Conservation (phyloP, 495 filamentous ascomycete species). For the Penicillium mononematosum region DNA sequence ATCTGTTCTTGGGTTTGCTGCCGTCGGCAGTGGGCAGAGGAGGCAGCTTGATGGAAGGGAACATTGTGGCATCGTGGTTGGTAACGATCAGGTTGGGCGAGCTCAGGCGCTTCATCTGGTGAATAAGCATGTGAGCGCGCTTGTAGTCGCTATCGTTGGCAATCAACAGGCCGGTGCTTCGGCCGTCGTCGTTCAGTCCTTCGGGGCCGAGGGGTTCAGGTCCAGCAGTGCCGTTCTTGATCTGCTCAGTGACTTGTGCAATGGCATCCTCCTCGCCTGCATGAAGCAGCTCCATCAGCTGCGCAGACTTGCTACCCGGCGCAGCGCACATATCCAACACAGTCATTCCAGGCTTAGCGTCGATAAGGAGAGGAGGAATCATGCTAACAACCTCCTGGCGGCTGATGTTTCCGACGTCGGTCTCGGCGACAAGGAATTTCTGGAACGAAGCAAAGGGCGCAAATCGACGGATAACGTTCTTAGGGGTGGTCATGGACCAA, state of each 20-base stretch:
- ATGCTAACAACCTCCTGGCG: constrained; percentile 97
- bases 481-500: constrained; percentile 95
- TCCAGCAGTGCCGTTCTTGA: constrained; percentile 48
- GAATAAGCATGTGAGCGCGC: constrained; percentile 91
- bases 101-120: constrained; percentile 94
- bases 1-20: constrained; percentile 57
- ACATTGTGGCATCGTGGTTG: constrained; percentile 97
- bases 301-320: constrained; percentile 92
- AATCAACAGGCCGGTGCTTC: constrained; percentile 86
- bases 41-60: constrained; percentile 81
- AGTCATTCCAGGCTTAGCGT: constrained; percentile 83
- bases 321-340: constrained; percentile 96
- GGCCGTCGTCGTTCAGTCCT: constrained; percentile 72
- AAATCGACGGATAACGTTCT: constrained; percentile 87
- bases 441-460: constrained; percentile 92
- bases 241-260: constrained; percentile 54
- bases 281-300: constrained; percentile 92
- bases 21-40: constrained; percentile 45
- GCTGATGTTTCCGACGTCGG: constrained; percentile 93
- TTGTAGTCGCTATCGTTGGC: constrained; percentile 96
- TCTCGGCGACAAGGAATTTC: constrained; percentile 97
- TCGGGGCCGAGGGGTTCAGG: constrained; percentile 45
- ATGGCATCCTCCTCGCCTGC: constrained; percentile 84
- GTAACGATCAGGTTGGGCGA: constrained; percentile 97
- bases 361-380: constrained; percentile 95